Conservation (phyloP, 805 yeast species). For the Cyberlindnera americana region DNA sequence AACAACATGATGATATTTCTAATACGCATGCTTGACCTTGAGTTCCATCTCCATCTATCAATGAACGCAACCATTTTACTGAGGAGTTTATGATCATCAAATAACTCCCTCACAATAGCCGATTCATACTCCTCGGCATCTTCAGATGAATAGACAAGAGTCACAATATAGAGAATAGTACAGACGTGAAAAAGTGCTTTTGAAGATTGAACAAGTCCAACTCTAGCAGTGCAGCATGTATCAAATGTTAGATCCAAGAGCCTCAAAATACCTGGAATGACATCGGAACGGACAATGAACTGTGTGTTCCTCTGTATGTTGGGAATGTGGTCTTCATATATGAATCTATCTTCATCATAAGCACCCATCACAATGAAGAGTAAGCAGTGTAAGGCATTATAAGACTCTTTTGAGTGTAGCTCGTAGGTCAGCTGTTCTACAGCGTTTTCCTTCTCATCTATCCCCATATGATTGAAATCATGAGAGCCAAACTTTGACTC, state of each 20-base stretch:
- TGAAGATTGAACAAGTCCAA: conserved; percentile 11
- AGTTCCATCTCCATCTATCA: conserved; percentile 66
- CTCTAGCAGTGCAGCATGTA: conserved; percentile 1
- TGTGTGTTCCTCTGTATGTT: conserved; percentile 11
- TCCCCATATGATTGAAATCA: conserved; percentile 13
- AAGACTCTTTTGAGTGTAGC: neutral
- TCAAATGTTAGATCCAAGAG: conserved; percentile 11
- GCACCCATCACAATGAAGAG: conserved; percentile 19
- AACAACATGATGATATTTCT: conserved; percentile 53
- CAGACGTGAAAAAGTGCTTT: conserved; percentile 14
- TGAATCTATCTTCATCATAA: conserved; percentile 10
- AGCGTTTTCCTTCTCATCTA: conserved; percentile 17
- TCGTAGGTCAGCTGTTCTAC: conserved; percentile 11
- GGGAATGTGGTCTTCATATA: conserved; percentile 7
- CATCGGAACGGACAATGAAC: conserved; percentile 7
- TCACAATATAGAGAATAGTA: conserved; percentile 15
- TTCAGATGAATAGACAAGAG: conserved; percentile 7
- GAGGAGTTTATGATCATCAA: conserved; percentile 39
- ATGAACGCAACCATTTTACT: conserved; percentile 43
- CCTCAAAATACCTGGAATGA: conserved; percentile 8
- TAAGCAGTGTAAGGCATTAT: conserved; percentile 8
- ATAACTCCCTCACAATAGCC: neutral
- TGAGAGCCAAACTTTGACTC: conserved; percentile 6
- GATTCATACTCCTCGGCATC: conserved; percentile 7
- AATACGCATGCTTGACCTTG: conserved; percentile 41